phyloP scores from a whole-genome alignment of 179 eudicot species.

The Beta lomatogona region DNA sequence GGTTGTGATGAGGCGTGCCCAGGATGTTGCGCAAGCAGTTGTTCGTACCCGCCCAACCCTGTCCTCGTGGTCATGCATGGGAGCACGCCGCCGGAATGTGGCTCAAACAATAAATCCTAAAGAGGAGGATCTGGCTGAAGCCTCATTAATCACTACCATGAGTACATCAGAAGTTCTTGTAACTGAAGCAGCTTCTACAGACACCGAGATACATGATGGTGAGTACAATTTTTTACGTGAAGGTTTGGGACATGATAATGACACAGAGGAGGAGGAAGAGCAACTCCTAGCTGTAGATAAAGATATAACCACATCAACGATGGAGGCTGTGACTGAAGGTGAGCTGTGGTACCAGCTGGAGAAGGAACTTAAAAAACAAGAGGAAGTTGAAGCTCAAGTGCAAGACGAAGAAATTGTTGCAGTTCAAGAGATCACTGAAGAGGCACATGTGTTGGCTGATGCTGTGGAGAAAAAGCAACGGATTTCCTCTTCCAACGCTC shows the following conservation, averaged over 20 bases:
- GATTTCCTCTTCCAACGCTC: conserved; percentile 49
- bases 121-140: conserved; percentile 48
- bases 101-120: conserved; percentile 38
- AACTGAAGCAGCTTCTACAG: conserved; percentile 34
- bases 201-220: conserved; percentile 25
- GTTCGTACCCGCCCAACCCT: conserved; percentile 80
- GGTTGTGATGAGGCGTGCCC: conserved; percentile 94
- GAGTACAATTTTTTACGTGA: conserved; percentile 47
- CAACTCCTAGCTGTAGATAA: conserved; percentile 44
- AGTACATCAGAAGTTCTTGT: conserved; percentile 50
- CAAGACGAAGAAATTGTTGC: conserved; percentile 70
- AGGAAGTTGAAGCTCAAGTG: conserved; percentile 39
- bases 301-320: conserved; percentile 49
- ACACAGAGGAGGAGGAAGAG: conserved; percentile 65
- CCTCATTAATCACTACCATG: conserved; percentile 44
- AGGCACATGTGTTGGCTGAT: conserved; percentile 60
- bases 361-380: conserved; percentile 71
- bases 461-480: conserved; percentile 58
- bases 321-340: conserved; percentile 71
- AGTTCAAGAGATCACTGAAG: conserved; percentile 61
- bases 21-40: conserved; percentile 89
- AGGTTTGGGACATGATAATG: conserved; percentile 51
- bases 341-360: conserved; percentile 83
- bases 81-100: conserved; percentile 76
- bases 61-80: conserved; percentile 94